Evolutionary conservation across 2,329 filamentous ascomycete genomes (phyloP).

Genomic region (Microthyrium microscopicum): DNA sequence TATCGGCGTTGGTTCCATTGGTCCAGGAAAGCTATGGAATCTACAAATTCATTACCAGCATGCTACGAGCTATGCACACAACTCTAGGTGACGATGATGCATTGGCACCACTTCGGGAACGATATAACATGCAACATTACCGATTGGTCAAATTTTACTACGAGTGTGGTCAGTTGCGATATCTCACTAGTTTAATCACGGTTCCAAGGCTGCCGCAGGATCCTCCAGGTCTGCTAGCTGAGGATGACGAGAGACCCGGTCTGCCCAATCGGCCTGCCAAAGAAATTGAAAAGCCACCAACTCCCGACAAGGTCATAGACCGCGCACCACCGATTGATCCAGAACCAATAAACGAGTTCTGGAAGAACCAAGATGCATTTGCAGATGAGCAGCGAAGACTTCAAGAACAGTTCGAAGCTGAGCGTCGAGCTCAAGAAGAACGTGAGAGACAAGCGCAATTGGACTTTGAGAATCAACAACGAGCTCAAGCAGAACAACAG

Average conservation of each 20-base stretch:
- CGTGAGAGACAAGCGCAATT: slow-evolving; percentile 71
- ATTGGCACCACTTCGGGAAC: slow-evolving; percentile 66
- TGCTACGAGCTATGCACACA: slow-evolving; percentile 94
- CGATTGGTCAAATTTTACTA: slow-evolving; percentile 96
- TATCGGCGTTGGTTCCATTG: slow-evolving; percentile 79
- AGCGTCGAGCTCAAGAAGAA: slow-evolving; percentile 66
- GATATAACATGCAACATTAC: slow-evolving; percentile 94
- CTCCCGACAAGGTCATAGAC: no score
- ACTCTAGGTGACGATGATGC: slow-evolving; percentile 85
- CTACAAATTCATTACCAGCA: slow-evolving; percentile 99
- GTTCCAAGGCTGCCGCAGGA: slow-evolving; percentile 93
- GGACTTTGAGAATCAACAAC: slow-evolving; percentile 95
- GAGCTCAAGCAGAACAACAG: slow-evolving; percentile 74
- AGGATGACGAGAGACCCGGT: slow-evolving; percentile 62
- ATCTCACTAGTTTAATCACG: slow-evolving; percentile 88
- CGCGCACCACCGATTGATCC: slow-evolving; percentile 60
- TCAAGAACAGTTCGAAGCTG: slow-evolving; percentile 70
- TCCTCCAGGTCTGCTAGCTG: slow-evolving; percentile 71
- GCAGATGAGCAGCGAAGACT: slow-evolving; percentile 84
- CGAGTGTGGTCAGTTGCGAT: slow-evolving; percentile 93
- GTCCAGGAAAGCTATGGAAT: slow-evolving; percentile 98
- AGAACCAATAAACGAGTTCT: slow-evolving; percentile 93
- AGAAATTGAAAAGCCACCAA: slow-evolving; percentile 56
- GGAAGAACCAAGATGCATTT: slow-evolving; percentile 90
- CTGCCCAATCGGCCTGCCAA: slow-evolving; percentile 58